Base-by-base conservation (phyloP, 1,139 yeast species). In the Candida freyschussii region DNA sequence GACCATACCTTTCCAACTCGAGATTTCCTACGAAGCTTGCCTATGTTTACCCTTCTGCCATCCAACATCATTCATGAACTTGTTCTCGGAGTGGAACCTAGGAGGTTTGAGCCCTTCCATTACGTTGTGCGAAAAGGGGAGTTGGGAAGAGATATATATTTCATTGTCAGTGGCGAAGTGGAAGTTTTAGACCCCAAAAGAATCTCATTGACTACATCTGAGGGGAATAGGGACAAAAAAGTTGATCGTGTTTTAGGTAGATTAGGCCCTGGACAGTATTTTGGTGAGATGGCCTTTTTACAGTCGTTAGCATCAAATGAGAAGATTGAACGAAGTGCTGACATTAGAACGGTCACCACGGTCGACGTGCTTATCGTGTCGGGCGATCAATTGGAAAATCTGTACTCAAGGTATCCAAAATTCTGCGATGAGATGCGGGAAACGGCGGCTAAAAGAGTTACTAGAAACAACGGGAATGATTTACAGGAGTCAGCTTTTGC, bases 201-300 rank as follows among this genome's bases (percentile, higher is more conserved):
- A 36, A 44, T 44, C 18, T 41, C 53, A 12, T 21, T 44, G 16
- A 37, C 37, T 4, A 39, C 43, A 8, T 37, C 48, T 4, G 37
- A 36, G 11, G 50, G 41, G 5, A 22, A 40, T 29, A 38, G 28
- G 18, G 44, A 42, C 14, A 41, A 44, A 28, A 45, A 45, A 30
- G 50, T 47, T 16, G 73, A 67, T 34, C 59, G 59, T 17, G 60
- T 69, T 2, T 56, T 76, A 26, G 87, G 84, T 2, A 66, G 83
- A 39, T 59, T 81, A 24, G 68, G 73, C 3, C 58, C 72, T 8
- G 86, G 84, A 8, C 69, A 76, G 26, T 80, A 78, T 54, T 79
- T 82, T 58, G 93, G 93, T 17, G 91, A 81, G 53, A 75, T 80
- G 77, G 73, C 85, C 1, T 80, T 80, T 47, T 57, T 81, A 25